A percentile compares a stretch with the other conserved stretches of the same genome.
Evolutionary conservation across 371 early-diverging fungal species (phyloP).

Genomic region (Mucor sp.): DNA sequence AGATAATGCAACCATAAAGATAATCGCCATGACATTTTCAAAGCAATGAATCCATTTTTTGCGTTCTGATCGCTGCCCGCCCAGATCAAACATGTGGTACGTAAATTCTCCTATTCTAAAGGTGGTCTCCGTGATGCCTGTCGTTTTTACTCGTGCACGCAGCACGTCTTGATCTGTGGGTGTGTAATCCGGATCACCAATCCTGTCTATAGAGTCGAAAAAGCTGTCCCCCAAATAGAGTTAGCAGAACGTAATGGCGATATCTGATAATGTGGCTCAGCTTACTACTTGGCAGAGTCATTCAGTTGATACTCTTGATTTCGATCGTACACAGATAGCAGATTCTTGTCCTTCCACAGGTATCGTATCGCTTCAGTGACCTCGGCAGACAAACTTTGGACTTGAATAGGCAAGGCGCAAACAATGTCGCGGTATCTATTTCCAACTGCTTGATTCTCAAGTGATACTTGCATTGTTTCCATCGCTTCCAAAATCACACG

Average conservation of each 20-base stretch:
- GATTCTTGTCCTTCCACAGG: conserved; percentile 85
- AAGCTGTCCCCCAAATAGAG: conserved; percentile 44
- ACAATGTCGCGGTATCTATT: neutral
- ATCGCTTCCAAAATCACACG: conserved; percentile 94
- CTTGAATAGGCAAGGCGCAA: conserved; percentile 77
- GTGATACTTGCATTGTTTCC: conserved; percentile 58
- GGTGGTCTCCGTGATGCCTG: conserved; percentile 78
- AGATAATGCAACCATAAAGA: conserved; percentile 87
- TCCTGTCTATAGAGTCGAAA: conserved; percentile 92
- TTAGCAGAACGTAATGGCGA: neutral
- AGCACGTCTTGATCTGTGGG: conserved; percentile 83
- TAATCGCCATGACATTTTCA: conserved; percentile 86
- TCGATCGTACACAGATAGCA: conserved; percentile 70
- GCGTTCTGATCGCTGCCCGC: conserved; percentile 85
- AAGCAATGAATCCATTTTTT: conserved; percentile 93
- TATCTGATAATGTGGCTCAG: neutral
- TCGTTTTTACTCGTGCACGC: conserved; percentile 73
- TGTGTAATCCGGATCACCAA: conserved; percentile 66
- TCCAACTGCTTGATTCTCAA: neutral
- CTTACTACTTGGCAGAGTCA: conserved; percentile 78
- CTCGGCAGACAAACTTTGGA: conserved; percentile 79
- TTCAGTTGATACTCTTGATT: conserved; percentile 84
- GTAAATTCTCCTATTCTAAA: conserved; percentile 75
- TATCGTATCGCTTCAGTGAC: conserved; percentile 73
- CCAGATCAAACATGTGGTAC: conserved; percentile 87